phyloP scores from a whole-genome alignment of 2,329 filamentous ascomycete species.

The Cladosporium austrohemisphaericum region DNA sequence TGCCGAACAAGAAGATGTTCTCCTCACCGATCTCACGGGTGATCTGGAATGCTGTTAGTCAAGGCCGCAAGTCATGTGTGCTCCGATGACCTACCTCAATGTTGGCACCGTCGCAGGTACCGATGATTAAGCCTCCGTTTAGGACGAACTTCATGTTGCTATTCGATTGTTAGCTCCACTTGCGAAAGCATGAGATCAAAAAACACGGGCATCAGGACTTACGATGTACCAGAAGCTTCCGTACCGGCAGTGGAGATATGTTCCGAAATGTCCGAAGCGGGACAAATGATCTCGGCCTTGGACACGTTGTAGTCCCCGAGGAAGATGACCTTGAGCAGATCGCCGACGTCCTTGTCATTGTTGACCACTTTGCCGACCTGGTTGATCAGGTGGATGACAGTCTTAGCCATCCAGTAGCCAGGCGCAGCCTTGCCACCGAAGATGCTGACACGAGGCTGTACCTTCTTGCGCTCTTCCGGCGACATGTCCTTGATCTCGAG shows the following conservation, averaged over 20 bases:
- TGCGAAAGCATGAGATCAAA: too few species aligned
- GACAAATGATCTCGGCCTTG: slow-evolving; percentile 95
- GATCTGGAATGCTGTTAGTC: slow-evolving; percentile 54
- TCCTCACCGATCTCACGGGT: slow-evolving; percentile 93
- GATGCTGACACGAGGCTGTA: slow-evolving; percentile 83
- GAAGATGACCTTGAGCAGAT: slow-evolving; percentile 95
- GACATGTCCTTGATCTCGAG: slow-evolving; percentile 81
- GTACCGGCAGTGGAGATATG: slow-evolving; percentile 98
- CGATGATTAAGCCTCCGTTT: slow-evolving; percentile 95
- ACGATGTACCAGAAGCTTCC: slow-evolving; percentile 76
- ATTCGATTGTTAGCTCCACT: slow-evolving; percentile 1
- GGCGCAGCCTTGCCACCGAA: slow-evolving; percentile 97
- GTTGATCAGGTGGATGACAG: slow-evolving; percentile 88
- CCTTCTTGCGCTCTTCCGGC: slow-evolving; percentile 79
- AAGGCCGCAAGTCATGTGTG: neutral
- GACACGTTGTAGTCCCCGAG: slow-evolving; percentile 98
- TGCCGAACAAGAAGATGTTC: slow-evolving; percentile 98
- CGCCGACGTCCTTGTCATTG: slow-evolving; percentile 85
- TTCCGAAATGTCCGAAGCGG: slow-evolving; percentile 93
- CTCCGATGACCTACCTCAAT: slow-evolving; percentile 54
- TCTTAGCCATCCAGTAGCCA: slow-evolving; percentile 99
- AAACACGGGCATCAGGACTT: neutral
- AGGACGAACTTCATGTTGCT: slow-evolving; percentile 98
- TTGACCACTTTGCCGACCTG: slow-evolving; percentile 87
- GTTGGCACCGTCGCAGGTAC: slow-evolving; percentile 96